phyloP scores from a whole-genome alignment of 2,329 filamentous ascomycete genomes.

The Alternaria burnsii region DNA sequence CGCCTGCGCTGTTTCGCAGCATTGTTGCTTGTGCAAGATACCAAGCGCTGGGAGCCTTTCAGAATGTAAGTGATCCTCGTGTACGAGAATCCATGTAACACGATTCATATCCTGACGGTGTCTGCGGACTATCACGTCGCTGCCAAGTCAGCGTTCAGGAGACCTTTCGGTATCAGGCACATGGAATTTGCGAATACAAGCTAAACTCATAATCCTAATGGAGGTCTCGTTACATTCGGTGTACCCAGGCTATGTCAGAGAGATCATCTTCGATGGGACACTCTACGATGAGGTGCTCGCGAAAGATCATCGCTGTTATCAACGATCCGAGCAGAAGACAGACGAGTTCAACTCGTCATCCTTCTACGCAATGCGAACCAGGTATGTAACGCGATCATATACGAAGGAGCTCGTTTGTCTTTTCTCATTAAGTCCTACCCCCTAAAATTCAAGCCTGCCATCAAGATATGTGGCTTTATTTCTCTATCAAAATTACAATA shows the following conservation, averaged over 20 bases:
- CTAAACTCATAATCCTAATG: neutral
- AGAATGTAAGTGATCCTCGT: slow-evolving; percentile 25
- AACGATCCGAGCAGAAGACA: slow-evolving; percentile 5
- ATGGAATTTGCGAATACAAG: neutral
- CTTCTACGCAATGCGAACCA: slow-evolving; percentile 22
- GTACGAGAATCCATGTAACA: neutral
- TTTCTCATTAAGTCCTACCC: neutral
- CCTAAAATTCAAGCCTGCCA: too few relatives aligned
- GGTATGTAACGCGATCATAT: slow-evolving; percentile 5
- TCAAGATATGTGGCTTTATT: too few relatives aligned
- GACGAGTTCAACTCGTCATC: slow-evolving; percentile 17
- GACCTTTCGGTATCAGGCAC: neutral
- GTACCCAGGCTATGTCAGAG: slow-evolving; percentile 39
- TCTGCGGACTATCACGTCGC: neutral
- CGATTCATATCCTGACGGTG: neutral
- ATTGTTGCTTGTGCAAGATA: slow-evolving; percentile 41
- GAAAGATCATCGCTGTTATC: slow-evolving; percentile 17
- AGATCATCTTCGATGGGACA: slow-evolving; percentile 45
- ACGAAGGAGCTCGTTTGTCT: neutral
- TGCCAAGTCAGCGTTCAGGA: neutral
- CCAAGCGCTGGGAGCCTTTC: slow-evolving; percentile 37
- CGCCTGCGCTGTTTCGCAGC: slow-evolving; percentile 35
- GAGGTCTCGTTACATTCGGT: slow-evolving; percentile 26
- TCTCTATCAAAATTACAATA: too few relatives aligned
- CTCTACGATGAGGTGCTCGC: slow-evolving; percentile 30